phyloP scores from a whole-genome alignment of 352 stramenopile species.

The Phytophthora litchii region DNA sequence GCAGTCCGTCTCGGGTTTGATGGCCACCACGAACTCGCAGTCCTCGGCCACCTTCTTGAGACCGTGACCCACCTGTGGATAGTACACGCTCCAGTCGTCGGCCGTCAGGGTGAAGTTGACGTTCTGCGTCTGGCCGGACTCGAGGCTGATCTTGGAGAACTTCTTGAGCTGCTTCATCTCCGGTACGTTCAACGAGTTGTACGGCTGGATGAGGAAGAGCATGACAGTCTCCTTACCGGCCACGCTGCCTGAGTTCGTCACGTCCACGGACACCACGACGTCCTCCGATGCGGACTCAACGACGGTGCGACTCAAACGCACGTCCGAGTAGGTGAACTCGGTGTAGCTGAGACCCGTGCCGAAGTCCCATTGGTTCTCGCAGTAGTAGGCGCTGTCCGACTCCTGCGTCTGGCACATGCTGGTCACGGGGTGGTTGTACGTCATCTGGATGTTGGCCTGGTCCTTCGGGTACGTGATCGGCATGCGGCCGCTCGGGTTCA shows the following conservation, averaged over 20 bases:
- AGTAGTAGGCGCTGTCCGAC: constrained; percentile 35
- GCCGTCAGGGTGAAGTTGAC: constrained; percentile 47
- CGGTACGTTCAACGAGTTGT: constrained; percentile 23
- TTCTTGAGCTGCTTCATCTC: constrained; percentile 39
- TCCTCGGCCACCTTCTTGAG: constrained; percentile 53
- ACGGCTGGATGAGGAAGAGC: constrained; percentile 31
- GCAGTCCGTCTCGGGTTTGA: constrained; percentile 67
- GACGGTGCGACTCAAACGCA: constrained; percentile 40
- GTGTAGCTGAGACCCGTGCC: constrained; percentile 79
- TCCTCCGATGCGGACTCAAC: constrained; percentile 10
- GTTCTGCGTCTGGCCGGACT: constrained; percentile 33
- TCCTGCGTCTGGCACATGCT: constrained; percentile 55
- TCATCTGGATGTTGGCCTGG: constrained; percentile 49
- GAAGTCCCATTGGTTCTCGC: constrained; percentile 75
- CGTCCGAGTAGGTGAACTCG: constrained; percentile 58
- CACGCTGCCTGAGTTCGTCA: constrained; percentile 50
- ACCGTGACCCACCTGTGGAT: constrained; percentile 58
- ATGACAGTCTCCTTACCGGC: constrained; percentile 28
- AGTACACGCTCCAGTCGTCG: constrained; percentile 42
- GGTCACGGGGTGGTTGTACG: constrained; percentile 69
- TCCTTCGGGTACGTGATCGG: constrained; percentile 82
- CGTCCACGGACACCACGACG: constrained; percentile 43
- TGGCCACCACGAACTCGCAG: constrained; percentile 56
- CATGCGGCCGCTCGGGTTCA: constrained; percentile 46
- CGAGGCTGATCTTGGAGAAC: constrained; percentile 54